A percentile compares a stretch with the other conserved stretches of the same genome.
These are phyloP conservation scores for Mollisia scopiformis DNA, from an alignment of 2,329 filamentous ascomycete species.

Conservation along the genomic window DNA sequence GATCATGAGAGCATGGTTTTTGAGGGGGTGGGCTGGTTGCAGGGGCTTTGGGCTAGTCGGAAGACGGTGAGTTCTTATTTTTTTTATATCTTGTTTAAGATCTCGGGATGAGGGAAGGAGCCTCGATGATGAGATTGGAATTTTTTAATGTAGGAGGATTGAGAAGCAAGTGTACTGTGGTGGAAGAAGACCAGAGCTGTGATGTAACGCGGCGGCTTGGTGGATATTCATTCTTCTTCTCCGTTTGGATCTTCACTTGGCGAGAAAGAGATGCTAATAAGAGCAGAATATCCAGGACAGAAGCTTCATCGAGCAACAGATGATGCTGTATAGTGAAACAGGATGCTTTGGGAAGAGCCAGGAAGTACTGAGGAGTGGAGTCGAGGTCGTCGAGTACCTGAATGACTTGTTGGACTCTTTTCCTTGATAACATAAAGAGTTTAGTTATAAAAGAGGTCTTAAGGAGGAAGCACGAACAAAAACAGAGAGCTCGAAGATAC, in stretches of 20 bases:
- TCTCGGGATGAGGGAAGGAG: no score
- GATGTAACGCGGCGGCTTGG: no score
- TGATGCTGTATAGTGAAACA: slow-evolving; percentile 30
- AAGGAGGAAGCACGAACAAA: no score
- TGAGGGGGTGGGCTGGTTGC: slow-evolving; percentile 32
- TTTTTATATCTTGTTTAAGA: background rate
- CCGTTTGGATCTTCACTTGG: no score
- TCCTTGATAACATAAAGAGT: no score
- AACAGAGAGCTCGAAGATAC: no score
- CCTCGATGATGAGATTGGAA: no score
- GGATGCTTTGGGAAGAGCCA: slow-evolving; percentile 34
- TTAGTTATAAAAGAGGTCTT: no score
- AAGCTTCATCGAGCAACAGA: slow-evolving; percentile 39
- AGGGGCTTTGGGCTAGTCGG: slow-evolving; percentile 38
- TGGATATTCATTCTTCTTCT: background rate
- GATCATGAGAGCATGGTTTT: slow-evolving; percentile 24
- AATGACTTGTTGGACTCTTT: slow-evolving; percentile 39
- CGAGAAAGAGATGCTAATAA: background rate
- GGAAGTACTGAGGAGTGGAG: slow-evolving; percentile 36
- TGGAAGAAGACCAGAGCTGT: no score
- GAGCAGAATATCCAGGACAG: slow-evolving; percentile 35
- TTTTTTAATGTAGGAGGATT: no score
- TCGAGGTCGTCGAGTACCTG: slow-evolving; percentile 39
- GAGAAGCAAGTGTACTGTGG: no score
- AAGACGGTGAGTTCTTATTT: slow-evolving; percentile 26